Base-by-base conservation (phyloP, 495 filamentous ascomycete genomes). In the Trypethelium eluteriae region DNA sequence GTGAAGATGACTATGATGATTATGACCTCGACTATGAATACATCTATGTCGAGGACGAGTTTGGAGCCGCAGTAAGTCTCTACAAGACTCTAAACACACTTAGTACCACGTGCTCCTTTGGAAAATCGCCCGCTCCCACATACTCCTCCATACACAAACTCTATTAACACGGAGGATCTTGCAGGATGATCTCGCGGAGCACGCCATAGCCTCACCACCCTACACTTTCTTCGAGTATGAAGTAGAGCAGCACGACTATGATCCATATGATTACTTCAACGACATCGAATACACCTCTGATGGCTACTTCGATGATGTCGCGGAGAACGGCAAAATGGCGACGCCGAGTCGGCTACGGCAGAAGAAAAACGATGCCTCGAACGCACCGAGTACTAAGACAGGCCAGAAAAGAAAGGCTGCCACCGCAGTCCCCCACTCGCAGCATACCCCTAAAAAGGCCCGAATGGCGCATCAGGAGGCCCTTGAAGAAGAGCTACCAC, bases 161-260 rank as follows among this genome's bases (percentile, higher is more conserved):
- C 53, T 18, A 14, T 36, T 36, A 47, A 44, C 38, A 38, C 64
- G 38, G 25, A 64, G 34, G 12, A n/a, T 16, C 57, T 57, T 38
- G 46, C 64, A 76, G 74, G 77, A 78, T 61, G 77, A 79, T 49
- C 74, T 79, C 38, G 76, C 75, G 56, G 77, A 79, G 64, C 71
- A 74, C 57, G 75, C 76, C 39, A 73, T 79, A 12, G 61, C 72
- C 12, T 76, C 75, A 0, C 77, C 77, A 0, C 71, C 71, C 11
- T 72, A 70, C 56, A 38, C 63, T 34, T 63, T 65, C 32, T 66
- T 53, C 57, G 64, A 65, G 32, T 34, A 69, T 57, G 63, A 63
- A 2, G 68, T 70, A 38, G 70, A 72, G 16, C 46, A 25, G 18
- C 67, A 73, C 56, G 62, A 74, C 44, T 72, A 64, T 57, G 72